These are phyloP conservation scores for Cephaloascus albidus DNA, from an alignment of 805 yeast genomes.

Conservation along the genomic window DNA sequence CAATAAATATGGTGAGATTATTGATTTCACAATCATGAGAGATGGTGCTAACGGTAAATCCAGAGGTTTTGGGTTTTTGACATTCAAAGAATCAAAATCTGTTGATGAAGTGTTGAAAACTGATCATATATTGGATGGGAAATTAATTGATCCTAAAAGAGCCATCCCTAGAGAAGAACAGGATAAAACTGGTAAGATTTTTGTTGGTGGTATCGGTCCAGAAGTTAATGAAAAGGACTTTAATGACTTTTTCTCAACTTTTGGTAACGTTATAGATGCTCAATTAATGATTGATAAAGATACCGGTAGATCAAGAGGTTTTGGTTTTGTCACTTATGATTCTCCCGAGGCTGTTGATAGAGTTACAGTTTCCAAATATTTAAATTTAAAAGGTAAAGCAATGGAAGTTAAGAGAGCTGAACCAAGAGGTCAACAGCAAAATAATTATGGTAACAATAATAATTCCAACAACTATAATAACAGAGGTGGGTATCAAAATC, in stretches of 20 bases:
- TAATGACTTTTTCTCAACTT: constrained; percentile 74
- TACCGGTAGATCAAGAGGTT: constrained; percentile 94
- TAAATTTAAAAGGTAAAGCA: constrained; percentile 76
- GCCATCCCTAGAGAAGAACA: constrained; percentile 98
- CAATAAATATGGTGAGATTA: constrained; percentile 78
- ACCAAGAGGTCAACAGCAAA: constrained; percentile 62
- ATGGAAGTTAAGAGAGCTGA: constrained; percentile 82
- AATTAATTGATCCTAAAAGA: constrained; percentile 93
- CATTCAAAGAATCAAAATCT: constrained; percentile 71
- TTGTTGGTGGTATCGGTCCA: constrained; percentile 94
- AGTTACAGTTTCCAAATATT: constrained; percentile 72
- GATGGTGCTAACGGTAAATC: constrained; percentile 82
- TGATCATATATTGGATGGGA: constrained; percentile 89
- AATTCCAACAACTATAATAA: too few species aligned
- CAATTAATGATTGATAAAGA: constrained; percentile 96
- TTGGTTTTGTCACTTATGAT: constrained; percentile 94
- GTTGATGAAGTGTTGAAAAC: constrained; percentile 81
- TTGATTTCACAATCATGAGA: constrained; percentile 88
- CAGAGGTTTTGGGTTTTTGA: constrained; percentile 90
- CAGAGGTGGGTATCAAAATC: constrained; percentile 12
- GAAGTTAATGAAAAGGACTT: constrained; percentile 90
- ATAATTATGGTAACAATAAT: too few species aligned
- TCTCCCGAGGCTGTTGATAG: constrained; percentile 89
- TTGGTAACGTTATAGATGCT: constrained; percentile 89
- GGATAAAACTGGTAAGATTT: constrained; percentile 91